phyloP scores from a whole-genome alignment of 441 rosid genomes.

The Arabidopsis hybrid region DNA sequence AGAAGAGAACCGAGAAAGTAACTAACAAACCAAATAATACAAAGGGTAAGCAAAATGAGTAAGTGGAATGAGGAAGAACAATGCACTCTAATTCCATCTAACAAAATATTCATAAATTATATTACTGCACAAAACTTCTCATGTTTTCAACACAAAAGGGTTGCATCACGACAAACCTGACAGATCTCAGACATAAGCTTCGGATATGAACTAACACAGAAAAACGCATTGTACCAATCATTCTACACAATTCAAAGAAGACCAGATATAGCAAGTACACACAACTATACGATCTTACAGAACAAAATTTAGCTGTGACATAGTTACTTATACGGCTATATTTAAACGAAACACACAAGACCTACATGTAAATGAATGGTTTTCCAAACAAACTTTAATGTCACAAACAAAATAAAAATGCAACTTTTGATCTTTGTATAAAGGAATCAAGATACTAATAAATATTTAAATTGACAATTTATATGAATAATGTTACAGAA shows the following conservation, averaged over 20 bases:
- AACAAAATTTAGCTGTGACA: background rate
- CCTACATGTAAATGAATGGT: background rate
- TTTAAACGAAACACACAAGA: too few species aligned
- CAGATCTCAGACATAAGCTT: background rate
- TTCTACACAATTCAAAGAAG: background rate
- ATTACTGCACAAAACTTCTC: background rate
- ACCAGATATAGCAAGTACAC: background rate
- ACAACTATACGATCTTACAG: background rate
- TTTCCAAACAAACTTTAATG: background rate
- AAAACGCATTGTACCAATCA: background rate
- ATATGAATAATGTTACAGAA: too few species aligned
- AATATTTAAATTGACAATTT: background rate
- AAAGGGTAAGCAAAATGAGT: too few species aligned
- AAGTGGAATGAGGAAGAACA: too few species aligned
- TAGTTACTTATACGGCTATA: too few species aligned
- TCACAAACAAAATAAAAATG: background rate
- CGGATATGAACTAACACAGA: background rate
- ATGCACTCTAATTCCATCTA: background rate
- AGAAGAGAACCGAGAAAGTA: background rate
- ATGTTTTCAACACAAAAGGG: background rate
- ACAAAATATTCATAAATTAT: background rate
- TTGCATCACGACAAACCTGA: background rate
- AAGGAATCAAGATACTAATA: background rate
- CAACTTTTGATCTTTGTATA: background rate
- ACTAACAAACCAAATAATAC: too few species aligned